A percentile compares a stretch with the other conserved stretches of the same genome.
Evolutionary conservation across 495 filamentous ascomycete species (phyloP).

Genomic region (Baudoinia panamericana): DNA sequence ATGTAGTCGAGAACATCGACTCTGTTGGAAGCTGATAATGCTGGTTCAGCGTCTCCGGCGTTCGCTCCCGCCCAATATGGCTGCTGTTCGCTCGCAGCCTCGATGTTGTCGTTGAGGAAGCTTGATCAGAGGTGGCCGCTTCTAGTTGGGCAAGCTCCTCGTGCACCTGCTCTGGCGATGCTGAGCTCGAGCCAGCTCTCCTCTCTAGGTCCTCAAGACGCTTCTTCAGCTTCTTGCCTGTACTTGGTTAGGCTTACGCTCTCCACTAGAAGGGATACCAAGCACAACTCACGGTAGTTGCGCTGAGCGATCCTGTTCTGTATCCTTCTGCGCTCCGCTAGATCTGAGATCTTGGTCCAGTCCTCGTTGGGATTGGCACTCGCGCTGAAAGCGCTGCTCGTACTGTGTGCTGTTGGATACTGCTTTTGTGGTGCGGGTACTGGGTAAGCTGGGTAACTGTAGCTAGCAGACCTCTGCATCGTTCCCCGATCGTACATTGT

Average conservation of each 20-base stretch:
- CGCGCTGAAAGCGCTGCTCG: constrained; percentile 91
- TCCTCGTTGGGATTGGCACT: constrained; percentile 95
- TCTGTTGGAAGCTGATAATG: constrained; percentile 27
- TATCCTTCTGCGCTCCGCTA: constrained; percentile 85
- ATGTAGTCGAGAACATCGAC: constrained; percentile 52
- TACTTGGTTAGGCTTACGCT: background rate
- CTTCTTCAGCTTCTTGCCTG: constrained; percentile 98
- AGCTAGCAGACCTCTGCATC: constrained; percentile 13
- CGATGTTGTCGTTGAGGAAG: constrained; percentile 19
- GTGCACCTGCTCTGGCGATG: constrained; percentile 51
- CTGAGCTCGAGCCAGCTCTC: constrained; percentile 70
- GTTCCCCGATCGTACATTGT: constrained; percentile 15
- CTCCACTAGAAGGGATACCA: background rate
- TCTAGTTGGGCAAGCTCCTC: constrained; percentile 35
- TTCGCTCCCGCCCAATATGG: constrained; percentile 19
- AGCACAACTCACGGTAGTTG: constrained; percentile 75
- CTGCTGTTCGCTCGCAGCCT: constrained; percentile 30
- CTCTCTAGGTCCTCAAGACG: constrained; percentile 92
- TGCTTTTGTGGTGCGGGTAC: constrained; percentile 9
- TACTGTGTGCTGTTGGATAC: constrained; percentile 28
- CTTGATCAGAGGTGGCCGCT: constrained; percentile 12
- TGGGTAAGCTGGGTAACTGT: constrained; percentile 12
- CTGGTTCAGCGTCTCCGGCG: constrained; percentile 24
- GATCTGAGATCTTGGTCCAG: constrained; percentile 98
- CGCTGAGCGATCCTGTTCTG: constrained; percentile 96